Percentiles rank a stretch among this genome's conserved stretches.
Evolutionary conservation across 805 yeast genomes (phyloP).

Genomic region (Hanseniaspora pseudoguilliermondii): DNA sequence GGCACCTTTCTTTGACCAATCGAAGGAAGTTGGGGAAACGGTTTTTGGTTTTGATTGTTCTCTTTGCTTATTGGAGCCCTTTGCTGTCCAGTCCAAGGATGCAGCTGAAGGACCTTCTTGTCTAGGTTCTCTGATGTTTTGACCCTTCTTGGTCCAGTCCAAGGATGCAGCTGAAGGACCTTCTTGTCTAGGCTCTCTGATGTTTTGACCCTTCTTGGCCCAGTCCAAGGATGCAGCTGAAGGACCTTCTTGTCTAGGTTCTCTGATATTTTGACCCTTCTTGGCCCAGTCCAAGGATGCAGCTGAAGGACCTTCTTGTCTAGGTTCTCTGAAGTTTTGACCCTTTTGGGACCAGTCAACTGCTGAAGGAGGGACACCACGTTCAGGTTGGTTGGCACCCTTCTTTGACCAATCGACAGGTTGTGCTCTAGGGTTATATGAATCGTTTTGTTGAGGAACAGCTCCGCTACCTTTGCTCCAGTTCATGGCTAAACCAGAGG

Average conservation of each 20-base stretch:
- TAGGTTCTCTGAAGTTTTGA: background rate
- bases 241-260: background rate
- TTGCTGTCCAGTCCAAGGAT: conserved; percentile 3
- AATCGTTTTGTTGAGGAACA: conserved; percentile 18
- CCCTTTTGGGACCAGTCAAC: conserved; percentile 3
- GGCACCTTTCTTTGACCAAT: conserved; percentile 9
- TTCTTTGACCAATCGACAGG: conserved; percentile 6
- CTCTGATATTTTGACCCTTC: conserved; percentile 7
- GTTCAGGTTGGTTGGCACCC: background rate
- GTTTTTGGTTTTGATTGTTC: background rate
- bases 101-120: background rate
- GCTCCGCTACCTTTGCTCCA: conserved; percentile 7
- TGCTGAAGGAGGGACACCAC: background rate
- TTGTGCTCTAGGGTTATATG: background rate
- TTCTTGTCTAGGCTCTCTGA: background rate
- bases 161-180: background rate
- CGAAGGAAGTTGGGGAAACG: background rate
- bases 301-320: background rate
- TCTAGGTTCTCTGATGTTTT: background rate
- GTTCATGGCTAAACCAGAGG: conserved; percentile 16
- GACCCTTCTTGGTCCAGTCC: conserved; percentile 2
- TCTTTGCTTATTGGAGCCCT: background rate
- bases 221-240: background rate
- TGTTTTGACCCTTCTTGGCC: conserved; percentile 5
- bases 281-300: background rate